Evolutionary conservation across 352 stramenopile genomes (phyloP).

Genomic region (Lagenidium sp.): DNA sequence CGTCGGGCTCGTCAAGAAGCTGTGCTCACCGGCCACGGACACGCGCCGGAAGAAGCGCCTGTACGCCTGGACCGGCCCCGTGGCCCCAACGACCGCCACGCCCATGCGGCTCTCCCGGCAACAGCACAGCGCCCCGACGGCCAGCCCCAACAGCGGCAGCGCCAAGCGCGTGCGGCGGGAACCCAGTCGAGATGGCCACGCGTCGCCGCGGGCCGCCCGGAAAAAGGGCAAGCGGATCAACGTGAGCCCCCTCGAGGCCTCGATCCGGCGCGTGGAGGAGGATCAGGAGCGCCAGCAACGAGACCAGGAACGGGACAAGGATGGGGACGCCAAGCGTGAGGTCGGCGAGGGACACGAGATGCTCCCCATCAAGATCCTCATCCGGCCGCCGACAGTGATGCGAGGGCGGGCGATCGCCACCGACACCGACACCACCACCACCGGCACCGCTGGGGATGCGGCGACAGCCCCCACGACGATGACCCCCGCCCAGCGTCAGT

Average conservation of each 20-base stretch:
- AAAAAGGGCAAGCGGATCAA: background rate
- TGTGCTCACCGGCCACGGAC: slow-evolving; percentile 11
- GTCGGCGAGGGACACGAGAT: no score
- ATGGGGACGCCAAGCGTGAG: no score
- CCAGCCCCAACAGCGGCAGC: slow-evolving; percentile 9
- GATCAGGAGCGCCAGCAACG: no score
- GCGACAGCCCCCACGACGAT: slow-evolving; percentile 2
- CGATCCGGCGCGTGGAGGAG: no score
- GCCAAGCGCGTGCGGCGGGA: slow-evolving; percentile 16
- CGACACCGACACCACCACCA: slow-evolving; percentile 1
- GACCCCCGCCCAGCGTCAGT: slow-evolving; percentile 5
- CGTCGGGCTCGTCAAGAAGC: slow-evolving; percentile 22
- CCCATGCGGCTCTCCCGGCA: slow-evolving; percentile 9
- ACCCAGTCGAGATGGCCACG: slow-evolving; percentile 7
- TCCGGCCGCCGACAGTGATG: no score
- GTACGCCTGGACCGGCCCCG: slow-evolving; percentile 20
- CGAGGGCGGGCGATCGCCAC: no score
- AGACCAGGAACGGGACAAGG: no score
- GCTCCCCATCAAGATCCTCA: no score
- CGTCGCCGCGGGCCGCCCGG: no score
- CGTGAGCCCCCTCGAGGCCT: no score
- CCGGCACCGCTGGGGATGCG: background rate
- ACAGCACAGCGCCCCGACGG: slow-evolving; percentile 3
- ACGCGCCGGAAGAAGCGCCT: slow-evolving; percentile 21
- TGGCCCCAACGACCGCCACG: slow-evolving; percentile 14